Evolutionary conservation across 495 filamentous ascomycete species (phyloP), one percentile per base, ranked within the genome.

Genomic region (Penicillium lividum): DNA sequence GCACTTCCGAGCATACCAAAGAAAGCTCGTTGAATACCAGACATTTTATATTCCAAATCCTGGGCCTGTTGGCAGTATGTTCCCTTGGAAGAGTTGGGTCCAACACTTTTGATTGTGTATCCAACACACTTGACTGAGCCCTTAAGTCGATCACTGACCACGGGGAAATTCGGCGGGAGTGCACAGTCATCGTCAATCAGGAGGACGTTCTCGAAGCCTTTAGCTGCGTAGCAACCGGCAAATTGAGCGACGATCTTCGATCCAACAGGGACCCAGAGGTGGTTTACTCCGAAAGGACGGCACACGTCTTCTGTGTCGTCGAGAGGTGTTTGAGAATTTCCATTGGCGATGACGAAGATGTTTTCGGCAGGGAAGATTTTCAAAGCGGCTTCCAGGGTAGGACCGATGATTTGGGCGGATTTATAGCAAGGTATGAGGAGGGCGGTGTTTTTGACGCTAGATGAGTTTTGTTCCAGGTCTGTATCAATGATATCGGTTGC

Each of bases 341-440:
- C 75, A 49, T 77, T 78, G 11, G 75, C 75, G 28, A 78, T 72
- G 50, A 81, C 71, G 53, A 75, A 81, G 34, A 81, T 78, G 29
- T 80, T 70, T 27, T 65, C 45, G 0, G 71, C 57, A 0, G 78
- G 78, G 54, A 81, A 80, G 25, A 81, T 65, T 54, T 77, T 74
- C 47, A 80, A 53, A 0, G 78, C 78, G 0, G 77, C 78, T 54
- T 72, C 62, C 16, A 81, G 54, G 0, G 78, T 81, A 0, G 68
- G 61, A 10, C 66, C 75, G 29, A 81, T 75, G 22, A 80, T 69
- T 2, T 65, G 54, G 3, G 68, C 77, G 9, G 77, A 76, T 62
- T 77, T 75, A 53, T 80, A 80, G 56, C 78, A 80, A 7, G 78
- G 78, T 25, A 81, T 81, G 22, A 81, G 51, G 3, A 81, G 66